Evolutionary conservation across 768 basidiomycete species (phyloP), one percentile per base, ranked within the genome.

Genomic region (Hygrophorus pudorinus): DNA sequence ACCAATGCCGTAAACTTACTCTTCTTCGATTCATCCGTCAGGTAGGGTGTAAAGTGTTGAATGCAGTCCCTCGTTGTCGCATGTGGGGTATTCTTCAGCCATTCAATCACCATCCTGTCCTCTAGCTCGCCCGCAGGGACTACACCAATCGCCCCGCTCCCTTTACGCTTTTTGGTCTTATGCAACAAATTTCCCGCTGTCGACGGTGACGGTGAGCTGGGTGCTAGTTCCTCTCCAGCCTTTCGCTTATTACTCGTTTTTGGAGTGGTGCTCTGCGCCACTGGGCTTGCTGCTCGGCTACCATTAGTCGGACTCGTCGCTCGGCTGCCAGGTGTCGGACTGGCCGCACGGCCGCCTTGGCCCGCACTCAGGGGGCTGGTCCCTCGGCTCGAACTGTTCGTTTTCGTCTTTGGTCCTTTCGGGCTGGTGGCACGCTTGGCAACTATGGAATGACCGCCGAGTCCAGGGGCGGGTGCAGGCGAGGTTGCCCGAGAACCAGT

Each of bases 401-500:
- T 49, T 52, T 76, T 81, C 7, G 65, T 64, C 57, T 83, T 85
- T 2, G 76, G 75, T 8, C 62, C 67, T 53, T 85, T 86, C 3
- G 87, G 88, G 49, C 85, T 88, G 1, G 86, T 89, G 3, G 88
- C 88, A 13, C 88, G 78, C 62, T 83, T 84, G 2, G 88, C 88
- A 12, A 92, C 76, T 17, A 85, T 56, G 2, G 81, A 85, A 61
- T 88, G 85, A 0, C 86, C 87, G 30, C 83, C 79, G 51, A 81
- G 68, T 21, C 70, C 67, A 6, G 78, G 65, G 3, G 71, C 63
- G 33, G 73, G 63, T 8, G 64, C 65, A 7, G 81, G 81, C 2
- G 84, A 85, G 18, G 70, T 74, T 10, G 78, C 72, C 30, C 74
- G 76, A 24, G 83, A 81, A 42, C 62, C 67, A 10, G 64, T 51